Base-by-base conservation (phyloP, 805 yeast species). In the Yarrowia hollandica region DNA sequence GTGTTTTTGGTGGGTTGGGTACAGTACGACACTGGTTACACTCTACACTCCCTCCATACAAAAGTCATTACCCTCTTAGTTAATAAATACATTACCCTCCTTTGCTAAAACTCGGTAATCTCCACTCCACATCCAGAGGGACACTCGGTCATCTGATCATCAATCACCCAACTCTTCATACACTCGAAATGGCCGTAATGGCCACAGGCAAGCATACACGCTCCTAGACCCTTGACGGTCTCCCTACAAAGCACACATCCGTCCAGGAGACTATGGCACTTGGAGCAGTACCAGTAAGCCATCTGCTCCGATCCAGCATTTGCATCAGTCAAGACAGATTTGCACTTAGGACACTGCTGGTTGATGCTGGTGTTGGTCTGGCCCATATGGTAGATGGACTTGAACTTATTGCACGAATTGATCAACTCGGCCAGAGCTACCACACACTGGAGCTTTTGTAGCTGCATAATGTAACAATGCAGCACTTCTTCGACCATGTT, bases 161-260 rank as follows among this genome's bases (percentile, higher is more conserved):
- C 83, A 18, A 84, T 69, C 66, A 88, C 84, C 97, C 97, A 92
- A 33, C 79, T 77, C 61, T 78, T 77, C 66, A 90, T 74, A 74
- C 98, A 92, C 2, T 83, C 84, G 67, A 82, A 82, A 72, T 92
- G 98, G 0, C 92, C 90, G 60, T 83, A 77, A 71, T 92, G 98
- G 0, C 97, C 97, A 74, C 98, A 92, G 22, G 75, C 79, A 54
- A 86, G 69, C 62, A 76, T 73, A 62, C 74, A 79, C 14, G 87
- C 80, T 14, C 84, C 78, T 60, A 87, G 75, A 0, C 95, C 95
- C 64, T 80, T 82, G 66, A 91, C 76, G 0, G 96, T 89, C 67
- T 81, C 86, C 62, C 85, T 79, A 70, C 97, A 91, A 62, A 84
- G 81, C 23, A 84, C 77, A 71, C 97, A 91, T n/a, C 83, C 79